Conservation (phyloP, 768 basidiomycete genomes). For the button mushroom (Agaricus bisporus) region DNA sequence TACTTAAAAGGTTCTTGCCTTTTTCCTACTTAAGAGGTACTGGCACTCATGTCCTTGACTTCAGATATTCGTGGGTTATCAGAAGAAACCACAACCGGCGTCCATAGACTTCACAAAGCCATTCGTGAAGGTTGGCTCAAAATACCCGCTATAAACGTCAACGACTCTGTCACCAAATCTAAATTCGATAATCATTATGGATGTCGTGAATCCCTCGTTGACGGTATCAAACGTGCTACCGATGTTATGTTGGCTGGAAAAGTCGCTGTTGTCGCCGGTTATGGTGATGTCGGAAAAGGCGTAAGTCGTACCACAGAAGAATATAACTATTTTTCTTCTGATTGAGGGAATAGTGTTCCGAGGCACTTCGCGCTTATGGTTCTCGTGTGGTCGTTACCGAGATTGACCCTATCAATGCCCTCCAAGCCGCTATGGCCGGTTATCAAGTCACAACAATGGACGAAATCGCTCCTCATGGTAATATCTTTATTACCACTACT, state of each 20-base stretch:
- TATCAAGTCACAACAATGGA: conserved; percentile 99
- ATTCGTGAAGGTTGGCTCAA: conserved; percentile 95
- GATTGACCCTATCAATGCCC: conserved; percentile 99
- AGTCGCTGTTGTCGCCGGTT: conserved; percentile 98
- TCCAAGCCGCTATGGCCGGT: conserved; percentile 99
- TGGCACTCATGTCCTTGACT: neutral
- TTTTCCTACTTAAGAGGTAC: neutral
- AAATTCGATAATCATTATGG: conserved; percentile 99
- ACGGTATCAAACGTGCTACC: conserved; percentile 99
- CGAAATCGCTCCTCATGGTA: conserved; percentile 82
- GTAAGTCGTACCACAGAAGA: conserved; percentile 43
- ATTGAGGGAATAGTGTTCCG: conserved; percentile 68
- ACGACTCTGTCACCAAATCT: conserved; percentile 99
- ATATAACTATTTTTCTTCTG: neutral
- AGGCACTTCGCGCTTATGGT: conserved; percentile 95
- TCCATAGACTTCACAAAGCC: conserved; percentile 98
- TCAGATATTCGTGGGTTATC: conserved; percentile 88
- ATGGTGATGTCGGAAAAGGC: conserved; percentile 98
- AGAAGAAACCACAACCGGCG: conserved; percentile 99
- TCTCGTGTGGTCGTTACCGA: conserved; percentile 95
- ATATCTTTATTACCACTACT: conserved; percentile 97
- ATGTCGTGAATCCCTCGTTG: conserved; percentile 98
- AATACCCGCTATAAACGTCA: conserved; percentile 99
- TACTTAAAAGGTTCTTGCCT: conserved; percentile 62
- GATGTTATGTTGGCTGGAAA: conserved; percentile 99